A percentile compares a stretch with the other conserved stretches of the same genome.
phyloP scores from a whole-genome alignment of 2,329 filamentous ascomycete genomes.

The Pseudocercospora crystallina region DNA sequence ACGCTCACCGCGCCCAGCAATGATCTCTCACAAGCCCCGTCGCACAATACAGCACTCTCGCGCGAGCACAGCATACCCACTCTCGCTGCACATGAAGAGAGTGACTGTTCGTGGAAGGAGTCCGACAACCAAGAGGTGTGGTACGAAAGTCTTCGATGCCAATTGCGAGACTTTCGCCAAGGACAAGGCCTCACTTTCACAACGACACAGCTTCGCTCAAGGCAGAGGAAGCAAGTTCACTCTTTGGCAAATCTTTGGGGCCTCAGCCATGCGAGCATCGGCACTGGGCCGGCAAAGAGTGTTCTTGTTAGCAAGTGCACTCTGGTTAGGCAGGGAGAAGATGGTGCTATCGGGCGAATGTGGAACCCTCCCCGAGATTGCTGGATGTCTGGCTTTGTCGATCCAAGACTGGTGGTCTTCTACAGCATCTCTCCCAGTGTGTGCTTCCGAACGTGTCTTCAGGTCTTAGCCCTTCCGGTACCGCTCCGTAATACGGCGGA shows the following conservation, averaged over 20 bases:
- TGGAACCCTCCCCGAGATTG: constrained; percentile 11
- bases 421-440: constrained; percentile 9
- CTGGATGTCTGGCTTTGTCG: constrained; percentile 9
- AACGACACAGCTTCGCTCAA: constrained; percentile 3
- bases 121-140: constrained; percentile 13
- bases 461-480: constrained; percentile 8
- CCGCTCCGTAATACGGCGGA: constrained; percentile 9
- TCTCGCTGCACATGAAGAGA: constrained; percentile 3
- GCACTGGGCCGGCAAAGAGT: not conserved
- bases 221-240: constrained; percentile 14
- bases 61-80: no score
- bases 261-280: constrained; percentile 13
- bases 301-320: constrained; percentile 13
- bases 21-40: no score
- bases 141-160: constrained; percentile 8
- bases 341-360: constrained; percentile 1
- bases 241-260: constrained; percentile 16
- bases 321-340: constrained; percentile 2
- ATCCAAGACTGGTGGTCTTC: constrained; percentile 12
- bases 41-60: no score
- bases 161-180: constrained; percentile 11
- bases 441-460: constrained; percentile 13
- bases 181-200: constrained; percentile 7
- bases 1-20: no score
- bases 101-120: constrained; percentile 16